Base-by-base conservation (phyloP, 257 asterid genomes). In the Salvia hispanica region DNA sequence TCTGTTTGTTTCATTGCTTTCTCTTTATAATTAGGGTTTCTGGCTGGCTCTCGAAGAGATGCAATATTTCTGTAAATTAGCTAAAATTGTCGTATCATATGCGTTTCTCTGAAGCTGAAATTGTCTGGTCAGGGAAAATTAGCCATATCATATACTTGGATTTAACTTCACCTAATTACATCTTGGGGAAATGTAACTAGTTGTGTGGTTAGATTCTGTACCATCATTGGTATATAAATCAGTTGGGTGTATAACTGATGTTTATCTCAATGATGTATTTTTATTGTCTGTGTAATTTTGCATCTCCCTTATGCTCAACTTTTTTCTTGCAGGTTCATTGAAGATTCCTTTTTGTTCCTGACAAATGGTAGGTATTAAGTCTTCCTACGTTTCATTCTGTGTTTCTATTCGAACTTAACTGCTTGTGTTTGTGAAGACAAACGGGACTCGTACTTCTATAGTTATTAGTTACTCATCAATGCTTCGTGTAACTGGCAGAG, bases 311-410 rank as follows among this genome's bases (percentile, higher is more conserved):
- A 15, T 40, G 3, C 47, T 39, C 21, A 12, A 28, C 31, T 51
- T 44, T 59, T 74, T 36, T 40, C 43, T 43, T 70, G 79, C 77
- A 86, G 89, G 89, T 58, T 58, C 64, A 59, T 69, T 86, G 83
- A 81, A 80, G 83, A 72, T 79, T 14, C 92, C 9, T 83, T 76
- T 61, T 69, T 86, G 71, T 86, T 86, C 58, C 76, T 86, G 72
- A 86, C 92, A 44, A 86, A 83, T 73, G 92, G 89, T 83, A 64
- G 67, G 89, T 50, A 28, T 63, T 59, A 40, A 64, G 48, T 54
- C 62, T 48, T 21, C 42, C 37, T 40, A 13, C 62, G 44, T 39
- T 45, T 42, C 36, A 16, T 53, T 34, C 12, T 8, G 31, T 64
- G 60, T 36, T 60, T 48, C 34, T 21, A 9, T 60, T 74, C 44